Evolutionary conservation across 257 asterid species (phyloP), one percentile per base, ranked within the genome.

Genomic region (Verbena officinalis): DNA sequence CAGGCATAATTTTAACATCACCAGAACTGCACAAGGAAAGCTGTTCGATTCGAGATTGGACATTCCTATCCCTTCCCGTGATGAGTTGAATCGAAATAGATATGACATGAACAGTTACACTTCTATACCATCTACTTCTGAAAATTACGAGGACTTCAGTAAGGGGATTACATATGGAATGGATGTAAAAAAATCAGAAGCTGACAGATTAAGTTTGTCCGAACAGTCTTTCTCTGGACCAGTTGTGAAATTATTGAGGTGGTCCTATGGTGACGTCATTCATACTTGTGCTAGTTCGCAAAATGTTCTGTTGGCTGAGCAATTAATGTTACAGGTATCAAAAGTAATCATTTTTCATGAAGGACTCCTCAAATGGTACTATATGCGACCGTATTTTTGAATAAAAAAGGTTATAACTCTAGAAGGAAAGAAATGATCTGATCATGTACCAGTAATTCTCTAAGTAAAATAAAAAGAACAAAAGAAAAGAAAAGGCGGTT

Each of bases 281-380:
- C 87, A 83, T 44, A 78, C 91, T 56, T 89, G 96, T 75, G 97
- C 90, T 73, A 59, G 34, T 39, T 73, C 60, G 59, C 72, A 46
- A 64, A 80, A 87, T 67, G 62, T 67, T 69, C 20, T 55, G 66
- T 76, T 89, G 78, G 95, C 96, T 11, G 90, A 87, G 76, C 78
- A 75, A 70, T 80, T 89, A 71, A 73, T 92, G 71, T 70, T 71
- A 36, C 96, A 91, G 98, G 98, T 91, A 84, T 19, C 39, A 67
- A 68, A 68, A 62, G 57, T 43, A 55, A 17, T 53, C 68, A 40
- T 44, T 27, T 64, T 42, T 34, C 59, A 30, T 61, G 22, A 30
- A 34, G 23, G 68, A 33, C 45, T 58, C 44, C 49, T 59, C 67
- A 56, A 15, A 34, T 60, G 24, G 59, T 23, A 36, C 36, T 27